Evolutionary conservation across 352 stramenopile genomes (phyloP), one percentile per base, ranked within the genome.

Genomic region (Stramenopiles sp.): DNA sequence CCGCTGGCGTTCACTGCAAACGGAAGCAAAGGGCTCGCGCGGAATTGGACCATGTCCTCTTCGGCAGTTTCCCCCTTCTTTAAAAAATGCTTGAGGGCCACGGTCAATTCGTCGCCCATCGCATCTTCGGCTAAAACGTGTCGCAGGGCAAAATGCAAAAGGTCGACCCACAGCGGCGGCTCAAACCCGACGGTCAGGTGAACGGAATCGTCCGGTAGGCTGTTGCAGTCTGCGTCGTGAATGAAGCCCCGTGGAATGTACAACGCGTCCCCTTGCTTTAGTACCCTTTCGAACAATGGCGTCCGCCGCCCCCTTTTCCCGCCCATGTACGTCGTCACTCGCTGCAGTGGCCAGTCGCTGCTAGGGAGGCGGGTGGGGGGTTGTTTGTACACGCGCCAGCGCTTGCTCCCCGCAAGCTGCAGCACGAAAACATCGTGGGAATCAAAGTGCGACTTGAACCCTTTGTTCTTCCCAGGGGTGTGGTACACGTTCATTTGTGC

Each of bases 381-480:
- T 35, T 82, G 76, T 53, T 78, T 68, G 37, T 87, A 88, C 0
- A 89, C 80, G n/a, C 78, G 84, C 84, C 84, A 89, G 0, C 73
- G 33, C 77, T 89, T 89, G 37, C 76, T 37, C 1, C 84, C 84
- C 0, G 80, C 35, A 33, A 89, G 32, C 78, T 89, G 84, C 34
- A 89, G 68, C 1, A 89, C 76, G 1, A 88, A 81, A 12, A 89
- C 84, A 81, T 89, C 84, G 63, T 84, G 77, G 80, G 88, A 83
- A 80, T 89, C 84, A 18, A 84, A 83, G 73, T 89, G 84, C 25
- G 83, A 73, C 25, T 78, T 77, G 4, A 87, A 83, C n/a, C 83
- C 81, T 76, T 83, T 77, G 25, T 78, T 78, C 36, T 79, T 43
- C 6, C 83, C 80, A 71, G 84, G 84, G 6, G 84, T 88, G 3